phyloP scores from a whole-genome alignment of 2,329 filamentous ascomycete genomes.

The Blumeriella jaapii region DNA sequence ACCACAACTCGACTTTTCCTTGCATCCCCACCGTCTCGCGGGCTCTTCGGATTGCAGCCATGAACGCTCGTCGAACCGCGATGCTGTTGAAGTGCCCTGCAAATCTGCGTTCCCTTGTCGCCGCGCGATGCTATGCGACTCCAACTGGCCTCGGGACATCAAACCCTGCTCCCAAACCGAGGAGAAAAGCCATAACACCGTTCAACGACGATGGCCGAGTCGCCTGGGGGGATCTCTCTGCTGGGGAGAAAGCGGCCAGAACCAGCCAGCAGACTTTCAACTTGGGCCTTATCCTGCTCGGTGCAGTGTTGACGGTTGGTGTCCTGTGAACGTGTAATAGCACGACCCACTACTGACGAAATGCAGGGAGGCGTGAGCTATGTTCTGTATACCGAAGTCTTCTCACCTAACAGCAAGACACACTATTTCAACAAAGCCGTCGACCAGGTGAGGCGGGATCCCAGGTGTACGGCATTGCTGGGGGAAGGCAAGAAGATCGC shows the following conservation, averaged over 20 bases:
- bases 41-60: constrained; percentile 6
- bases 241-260: constrained; percentile 66
- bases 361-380: constrained; percentile 62
- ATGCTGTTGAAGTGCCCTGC: constrained; percentile 30
- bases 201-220: constrained; percentile 79
- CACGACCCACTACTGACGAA: constrained; percentile 9
- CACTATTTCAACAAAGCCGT: constrained; percentile 82
- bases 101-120: constrained; percentile 29
- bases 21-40: too few relatives aligned
- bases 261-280: constrained; percentile 89
- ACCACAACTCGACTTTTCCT: too few relatives aligned
- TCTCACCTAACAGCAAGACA: constrained; percentile 75
- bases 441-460: constrained; percentile 62
- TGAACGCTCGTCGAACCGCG: constrained; percentile 20
- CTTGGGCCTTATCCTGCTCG: constrained; percentile 63
- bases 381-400: constrained; percentile 71
- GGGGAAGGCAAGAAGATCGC: constrained; percentile 65
- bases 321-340: neutral
- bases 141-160: constrained; percentile 34
- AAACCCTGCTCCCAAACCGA: constrained; percentile 29
- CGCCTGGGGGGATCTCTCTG: constrained; percentile 67
- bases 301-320: constrained; percentile 63
- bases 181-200: constrained; percentile 63
- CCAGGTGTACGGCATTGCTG: constrained; percentile 59
- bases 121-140: constrained; percentile 46